Base-by-base conservation (phyloP, 2,329 filamentous ascomycete genomes). In the Orbilia javanica region DNA sequence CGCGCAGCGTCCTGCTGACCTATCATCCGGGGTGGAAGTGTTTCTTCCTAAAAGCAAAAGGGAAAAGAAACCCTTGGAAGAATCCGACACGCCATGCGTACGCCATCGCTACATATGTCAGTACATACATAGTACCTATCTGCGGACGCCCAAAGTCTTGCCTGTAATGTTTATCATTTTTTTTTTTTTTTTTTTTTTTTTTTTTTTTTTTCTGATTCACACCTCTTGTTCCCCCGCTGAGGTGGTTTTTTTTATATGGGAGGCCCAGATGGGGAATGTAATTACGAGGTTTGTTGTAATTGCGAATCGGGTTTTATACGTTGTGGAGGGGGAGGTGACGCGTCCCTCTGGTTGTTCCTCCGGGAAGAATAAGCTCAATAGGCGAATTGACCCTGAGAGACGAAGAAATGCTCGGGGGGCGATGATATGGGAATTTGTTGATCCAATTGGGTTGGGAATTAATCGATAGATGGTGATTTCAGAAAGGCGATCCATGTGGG, bases 251-350 rank as follows among this genome's bases (percentile, higher is more conserved):
- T 20, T 44, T 18, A 44, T 44, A 44, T 6, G 42, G 42, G 18
- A 44, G 8, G 1, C 64, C 72, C 57, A 60, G 57, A 77, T 77
- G 50, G 50, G 73, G 73, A 66, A 57, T 69, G 74, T 68, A 57
- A 71, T 46, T 78, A 78, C 70, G 70, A 67, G 46, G 46, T 50
- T 50, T 50, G 22, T 50, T 22, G 4, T 7, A 63, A 44, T 48
- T 63, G 36, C 57, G 42, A 48, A 29, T 18, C 22, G 34, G 57
- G 18, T 34, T 64, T 48, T 64, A 64, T 50, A 48, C 25, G 53
- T 36, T 7, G 20, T 44, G 29, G 36, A 20, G 46, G 13, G 48
- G 67, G 31, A 39, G 74, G 62, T 78, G 74, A 78, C 74, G 74
- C 74, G 74, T 63, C 74, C 5, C 25, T 13, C 36, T 34, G 13